phyloP scores from a whole-genome alignment of 352 stramenopile species.

The Peronospora tabacina region DNA sequence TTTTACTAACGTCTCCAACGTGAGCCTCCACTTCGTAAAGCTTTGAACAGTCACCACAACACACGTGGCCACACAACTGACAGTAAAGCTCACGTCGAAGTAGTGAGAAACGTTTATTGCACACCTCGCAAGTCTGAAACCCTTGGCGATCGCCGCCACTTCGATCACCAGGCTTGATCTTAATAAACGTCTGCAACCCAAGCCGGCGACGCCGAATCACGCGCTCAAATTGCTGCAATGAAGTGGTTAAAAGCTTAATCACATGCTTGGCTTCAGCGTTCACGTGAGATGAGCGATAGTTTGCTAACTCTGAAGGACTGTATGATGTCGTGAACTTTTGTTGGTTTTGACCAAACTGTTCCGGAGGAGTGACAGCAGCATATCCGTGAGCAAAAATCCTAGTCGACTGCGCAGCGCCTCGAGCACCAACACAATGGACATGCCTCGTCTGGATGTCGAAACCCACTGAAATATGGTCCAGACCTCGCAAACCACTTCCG shows the following conservation, averaged over 20 bases:
- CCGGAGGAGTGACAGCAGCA: conserved; percentile 34
- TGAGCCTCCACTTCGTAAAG: conserved; percentile 45
- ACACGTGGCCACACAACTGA: conserved; percentile 47
- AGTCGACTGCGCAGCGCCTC: conserved; percentile 27
- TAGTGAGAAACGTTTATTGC: conserved; percentile 39
- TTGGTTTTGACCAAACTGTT: conserved; percentile 31
- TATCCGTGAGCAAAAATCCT: conserved; percentile 55
- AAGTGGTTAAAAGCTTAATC: conserved; percentile 46
- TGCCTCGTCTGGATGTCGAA: conserved; percentile 47
- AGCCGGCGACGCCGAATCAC: conserved; percentile 61
- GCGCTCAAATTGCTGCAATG: conserved; percentile 49
- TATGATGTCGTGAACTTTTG: conserved; percentile 16
- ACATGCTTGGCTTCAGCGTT: conserved; percentile 59
- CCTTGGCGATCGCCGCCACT: conserved; percentile 9
- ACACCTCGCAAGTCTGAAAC: conserved; percentile 32
- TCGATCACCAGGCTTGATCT: conserved; percentile 17
- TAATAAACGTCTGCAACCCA: conserved; percentile 58
- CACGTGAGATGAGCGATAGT: conserved; percentile 37
- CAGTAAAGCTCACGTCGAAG: conserved; percentile 45
- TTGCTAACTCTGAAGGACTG: conserved; percentile 27
- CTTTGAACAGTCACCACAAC: conserved; percentile 47
- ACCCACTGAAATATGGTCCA: conserved; percentile 51
- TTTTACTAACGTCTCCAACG: conserved; percentile 40
- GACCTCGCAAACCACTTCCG: conserved; percentile 23
- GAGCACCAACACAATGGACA: conserved; percentile 24